A percentile compares a stretch with the other conserved stretches of the same genome.
These are phyloP conservation scores for Apostasia ramifera DNA, from an alignment of 106 monocot genomes.

Conservation along the genomic window DNA sequence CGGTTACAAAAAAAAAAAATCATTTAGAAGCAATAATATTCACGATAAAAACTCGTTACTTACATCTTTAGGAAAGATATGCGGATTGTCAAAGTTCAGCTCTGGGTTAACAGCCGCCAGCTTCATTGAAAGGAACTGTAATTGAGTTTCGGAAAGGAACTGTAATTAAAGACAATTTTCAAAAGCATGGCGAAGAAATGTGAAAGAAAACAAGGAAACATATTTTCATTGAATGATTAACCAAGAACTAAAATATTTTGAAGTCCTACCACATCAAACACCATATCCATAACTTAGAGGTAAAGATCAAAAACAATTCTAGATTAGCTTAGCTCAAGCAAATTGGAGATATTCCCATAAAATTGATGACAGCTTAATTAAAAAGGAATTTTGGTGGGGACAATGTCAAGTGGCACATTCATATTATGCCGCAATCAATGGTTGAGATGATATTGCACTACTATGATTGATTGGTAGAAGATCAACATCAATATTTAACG, in stretches of 20 bases:
- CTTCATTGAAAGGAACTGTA: conserved; percentile 78
- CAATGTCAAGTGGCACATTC: too few relatives aligned
- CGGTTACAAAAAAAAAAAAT: neutral
- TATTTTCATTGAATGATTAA: neutral
- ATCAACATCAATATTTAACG: too few relatives aligned
- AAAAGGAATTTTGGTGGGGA: too few relatives aligned
- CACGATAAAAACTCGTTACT: conserved; percentile 3
- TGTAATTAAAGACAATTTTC: neutral
- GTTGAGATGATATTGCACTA: too few relatives aligned
- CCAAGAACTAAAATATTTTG: too few relatives aligned
- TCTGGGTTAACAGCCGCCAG: conserved; percentile 64
- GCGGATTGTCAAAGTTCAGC: conserved; percentile 38
- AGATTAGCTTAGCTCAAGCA: neutral
- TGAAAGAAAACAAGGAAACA: neutral
- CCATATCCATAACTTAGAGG: too few relatives aligned
- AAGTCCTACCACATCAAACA: too few relatives aligned
- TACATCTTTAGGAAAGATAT: conserved; percentile 49
- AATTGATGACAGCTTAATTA: too few relatives aligned
- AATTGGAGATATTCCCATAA: too few relatives aligned
- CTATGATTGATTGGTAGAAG: too few relatives aligned
- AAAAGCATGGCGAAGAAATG: neutral
- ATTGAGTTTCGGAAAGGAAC: neutral
- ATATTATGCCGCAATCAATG: too few relatives aligned
- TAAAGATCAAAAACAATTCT: neutral
- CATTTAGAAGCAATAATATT: neutral